These are phyloP conservation scores for Lunularia cruciata DNA, from an alignment of 225 moss, liverwort and hornwort genomes.

Conservation along the genomic window DNA sequence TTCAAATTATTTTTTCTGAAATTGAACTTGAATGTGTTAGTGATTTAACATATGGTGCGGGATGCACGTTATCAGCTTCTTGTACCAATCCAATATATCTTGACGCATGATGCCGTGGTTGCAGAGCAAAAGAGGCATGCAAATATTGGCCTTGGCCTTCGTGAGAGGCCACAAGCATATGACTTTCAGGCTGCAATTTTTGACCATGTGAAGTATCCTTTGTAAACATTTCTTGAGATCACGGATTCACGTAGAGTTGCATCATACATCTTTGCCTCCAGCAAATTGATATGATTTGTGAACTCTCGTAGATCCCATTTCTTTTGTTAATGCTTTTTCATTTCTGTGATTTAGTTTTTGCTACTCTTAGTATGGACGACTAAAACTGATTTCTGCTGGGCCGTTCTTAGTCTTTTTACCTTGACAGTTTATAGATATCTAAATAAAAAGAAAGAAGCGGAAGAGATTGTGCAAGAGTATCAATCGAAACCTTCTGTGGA, in stretches of 20 bases:
- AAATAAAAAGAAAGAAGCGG: constrained; percentile 76
- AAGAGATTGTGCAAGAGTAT: constrained; percentile 69
- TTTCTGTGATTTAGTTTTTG: neutral
- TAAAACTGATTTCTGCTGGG: no score
- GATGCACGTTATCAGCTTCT: no score
- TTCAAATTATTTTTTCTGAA: no score
- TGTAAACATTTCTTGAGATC: neutral
- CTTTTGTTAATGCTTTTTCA: neutral
- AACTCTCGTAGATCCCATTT: neutral
- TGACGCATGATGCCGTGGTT: constrained; percentile 47
- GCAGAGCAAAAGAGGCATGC: constrained; percentile 78
- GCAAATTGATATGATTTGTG: no score
- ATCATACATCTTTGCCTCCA: no score
- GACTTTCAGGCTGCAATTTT: constrained; percentile 97
- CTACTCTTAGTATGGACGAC: neutral
- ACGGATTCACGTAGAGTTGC: no score
- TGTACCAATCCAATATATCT: no score
- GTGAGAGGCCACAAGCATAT: constrained; percentile 93
- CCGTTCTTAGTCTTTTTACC: neutral
- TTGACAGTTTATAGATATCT: constrained; percentile 66
- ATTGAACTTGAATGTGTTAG: no score
- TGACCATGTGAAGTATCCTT: constrained; percentile 88
- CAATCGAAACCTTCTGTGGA: constrained; percentile 77
- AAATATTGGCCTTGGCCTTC: constrained; percentile 92
- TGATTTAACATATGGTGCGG: no score